Conservation (phyloP, 176 grass and related monocot genomes). For the Lolium rigidum region DNA sequence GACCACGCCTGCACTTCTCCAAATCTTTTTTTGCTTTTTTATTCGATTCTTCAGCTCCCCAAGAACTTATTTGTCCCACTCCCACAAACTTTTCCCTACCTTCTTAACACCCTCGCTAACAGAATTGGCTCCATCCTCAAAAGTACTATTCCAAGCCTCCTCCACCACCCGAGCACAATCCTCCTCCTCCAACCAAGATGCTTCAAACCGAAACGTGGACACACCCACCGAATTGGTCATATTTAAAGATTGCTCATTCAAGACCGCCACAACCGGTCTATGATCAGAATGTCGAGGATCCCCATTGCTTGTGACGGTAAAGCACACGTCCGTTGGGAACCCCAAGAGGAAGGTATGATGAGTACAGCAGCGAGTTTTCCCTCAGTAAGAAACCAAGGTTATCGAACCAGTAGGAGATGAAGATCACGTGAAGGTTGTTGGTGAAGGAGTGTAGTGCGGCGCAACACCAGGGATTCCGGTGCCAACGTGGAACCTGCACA, state of each 20-base stretch:
- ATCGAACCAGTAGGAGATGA: too few species aligned
- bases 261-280: background rate
- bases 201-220: background rate
- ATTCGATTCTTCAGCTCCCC: background rate
- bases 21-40: background rate
- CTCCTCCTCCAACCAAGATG: background rate
- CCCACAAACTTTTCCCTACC: background rate
- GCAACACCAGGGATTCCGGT: too few species aligned
- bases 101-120: rapidly evolving
- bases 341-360: too few species aligned
- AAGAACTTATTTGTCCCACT: background rate
- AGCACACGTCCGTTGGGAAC: too few species aligned
- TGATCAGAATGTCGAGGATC: background rate
- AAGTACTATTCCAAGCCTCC: background rate
- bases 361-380: too few species aligned
- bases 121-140: background rate
- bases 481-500: too few species aligned
- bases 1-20: background rate
- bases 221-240: background rate
- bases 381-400: too few species aligned
- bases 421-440: too few species aligned
- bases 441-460: too few species aligned
- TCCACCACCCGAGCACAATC: background rate
- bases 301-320: too few species aligned
- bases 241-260: background rate